Conservation (phyloP, 2,329 filamentous ascomycete species). For the Fusarium siculi region DNA sequence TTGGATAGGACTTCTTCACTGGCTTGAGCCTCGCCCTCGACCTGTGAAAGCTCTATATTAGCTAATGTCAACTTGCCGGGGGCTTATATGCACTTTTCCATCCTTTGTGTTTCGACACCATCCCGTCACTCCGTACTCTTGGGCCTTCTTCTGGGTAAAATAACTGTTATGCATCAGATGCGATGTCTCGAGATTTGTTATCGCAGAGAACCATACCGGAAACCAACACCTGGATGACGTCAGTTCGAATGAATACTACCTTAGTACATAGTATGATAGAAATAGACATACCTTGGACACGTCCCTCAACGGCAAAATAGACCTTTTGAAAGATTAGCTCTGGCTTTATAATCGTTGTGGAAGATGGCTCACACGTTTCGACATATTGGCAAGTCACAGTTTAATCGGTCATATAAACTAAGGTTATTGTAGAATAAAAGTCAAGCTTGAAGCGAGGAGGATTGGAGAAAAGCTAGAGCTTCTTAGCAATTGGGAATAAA, state of each 20-base stretch:
- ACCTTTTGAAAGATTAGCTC: constrained; percentile 54
- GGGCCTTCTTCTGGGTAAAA: constrained; percentile 65
- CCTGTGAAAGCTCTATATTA: constrained; percentile 62
- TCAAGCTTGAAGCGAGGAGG: neutral
- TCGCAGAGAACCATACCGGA: constrained; percentile 53
- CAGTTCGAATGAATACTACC: constrained; percentile 28
- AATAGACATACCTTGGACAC: constrained; percentile 71
- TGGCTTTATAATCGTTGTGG: neutral
- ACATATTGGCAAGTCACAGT: constrained; percentile 39
- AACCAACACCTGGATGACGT: constrained; percentile 62
- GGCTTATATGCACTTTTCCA: constrained; percentile 58
- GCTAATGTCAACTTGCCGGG: neutral
- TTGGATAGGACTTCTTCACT: constrained; percentile 70
- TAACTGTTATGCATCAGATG: constrained; percentile 52
- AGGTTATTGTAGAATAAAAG: neutral
- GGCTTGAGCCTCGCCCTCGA: constrained; percentile 90
- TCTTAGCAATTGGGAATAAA: neutral
- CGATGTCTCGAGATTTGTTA: neutral
- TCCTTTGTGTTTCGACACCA: constrained; percentile 70
- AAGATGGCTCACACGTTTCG: constrained; percentile 48
- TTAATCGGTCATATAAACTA: neutral
- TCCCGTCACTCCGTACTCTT: constrained; percentile 63
- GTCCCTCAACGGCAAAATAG: constrained; percentile 73
- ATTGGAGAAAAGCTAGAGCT: neutral
- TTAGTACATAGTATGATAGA: neutral